These are phyloP conservation scores for Smittium mucronatum DNA, from an alignment of 371 early-diverging fungal species.

Conservation along the genomic window DNA sequence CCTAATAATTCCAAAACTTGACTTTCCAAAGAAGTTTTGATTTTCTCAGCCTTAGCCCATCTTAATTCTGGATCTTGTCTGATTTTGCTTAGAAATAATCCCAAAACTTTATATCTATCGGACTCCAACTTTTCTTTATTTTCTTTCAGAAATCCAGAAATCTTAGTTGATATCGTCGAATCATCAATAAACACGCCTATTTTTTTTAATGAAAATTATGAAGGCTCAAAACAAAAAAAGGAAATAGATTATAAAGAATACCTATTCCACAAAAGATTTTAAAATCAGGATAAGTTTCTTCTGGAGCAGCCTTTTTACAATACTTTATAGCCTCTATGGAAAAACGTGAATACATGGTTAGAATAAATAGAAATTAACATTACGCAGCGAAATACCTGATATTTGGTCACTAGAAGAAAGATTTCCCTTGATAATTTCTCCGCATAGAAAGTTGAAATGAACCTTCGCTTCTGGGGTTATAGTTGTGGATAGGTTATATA, in stretches of 20 bases:
- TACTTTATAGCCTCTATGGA: constrained; percentile 60
- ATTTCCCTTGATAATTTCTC: constrained; percentile 53
- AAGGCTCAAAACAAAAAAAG: not conserved
- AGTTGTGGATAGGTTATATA: constrained; percentile 79
- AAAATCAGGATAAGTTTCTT: constrained; percentile 52
- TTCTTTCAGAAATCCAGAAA: constrained; percentile 43
- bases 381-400: constrained; percentile 38
- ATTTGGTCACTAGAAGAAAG: constrained; percentile 76
- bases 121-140: constrained; percentile 55
- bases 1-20: constrained; percentile 73
- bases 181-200: constrained; percentile 63
- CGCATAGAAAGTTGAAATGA: constrained; percentile 62
- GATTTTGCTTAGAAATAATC: constrained; percentile 55
- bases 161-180: constrained; percentile 42
- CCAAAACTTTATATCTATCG: constrained; percentile 73
- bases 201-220: not conserved
- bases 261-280: constrained; percentile 71
- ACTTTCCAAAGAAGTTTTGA: constrained; percentile 77
- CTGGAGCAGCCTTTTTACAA: constrained; percentile 41
- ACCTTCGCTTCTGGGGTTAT: constrained; percentile 58
- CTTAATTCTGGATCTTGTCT: constrained; percentile 52
- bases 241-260: not conserved
- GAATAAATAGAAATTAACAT: not conserved
- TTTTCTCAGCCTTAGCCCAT: constrained; percentile 80
- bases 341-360: not conserved